Base-by-base conservation (phyloP, 805 yeast species). In the Hanseniaspora singularis region DNA sequence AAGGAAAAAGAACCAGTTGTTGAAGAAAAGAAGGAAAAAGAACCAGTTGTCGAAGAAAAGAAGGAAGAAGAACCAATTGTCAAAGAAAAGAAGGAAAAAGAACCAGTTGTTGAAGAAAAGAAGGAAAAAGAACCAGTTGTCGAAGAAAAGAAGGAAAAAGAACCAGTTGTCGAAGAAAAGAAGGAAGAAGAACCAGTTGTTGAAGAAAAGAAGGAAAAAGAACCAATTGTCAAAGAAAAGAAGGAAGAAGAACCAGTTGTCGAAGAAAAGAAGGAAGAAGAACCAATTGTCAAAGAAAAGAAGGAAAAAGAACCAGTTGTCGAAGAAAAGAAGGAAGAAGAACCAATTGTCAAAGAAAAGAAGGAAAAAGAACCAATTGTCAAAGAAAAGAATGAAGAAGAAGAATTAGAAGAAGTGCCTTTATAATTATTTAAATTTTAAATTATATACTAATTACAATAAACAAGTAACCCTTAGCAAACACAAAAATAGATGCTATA, bases 101-200 rank as follows among this genome's bases (percentile, higher is more conserved):
- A n/a, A n/a, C n/a, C n/a, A n/a, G n/a, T n/a, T 23, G 19, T 24
- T 10, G 10, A 24, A 24, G 22, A 34, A 4, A 12, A 20, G n/a
- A 11, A 56, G 27, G 62, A 57, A 38, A 55, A 61, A 47, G 63
- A 60, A 51, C 56, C n/a, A n/a, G n/a, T n/a, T n/a, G n/a, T n/a
- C n/a, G n/a, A n/a, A n/a, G n/a, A n/a, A n/a, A n/a, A n/a, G n/a
- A n/a, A n/a, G n/a, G n/a, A 31, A 16, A 22, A 38, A 32, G 33
- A 20, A 15, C 14, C 9, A 10, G 12, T 19, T 20, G 38, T 16
- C 8, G 28, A 37, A 12, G 20, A 27, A 18, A n/a, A n/a, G n/a
- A n/a, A n/a, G n/a, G 24, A 22, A 18, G 31, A 19, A 16, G 16
- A 7, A 2, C 19, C 26, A 20, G 2, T 20, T 24, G 2, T 22